phyloP scores from a whole-genome alignment of 2,329 filamentous ascomycete genomes.

The Penicillium nordicum region DNA sequence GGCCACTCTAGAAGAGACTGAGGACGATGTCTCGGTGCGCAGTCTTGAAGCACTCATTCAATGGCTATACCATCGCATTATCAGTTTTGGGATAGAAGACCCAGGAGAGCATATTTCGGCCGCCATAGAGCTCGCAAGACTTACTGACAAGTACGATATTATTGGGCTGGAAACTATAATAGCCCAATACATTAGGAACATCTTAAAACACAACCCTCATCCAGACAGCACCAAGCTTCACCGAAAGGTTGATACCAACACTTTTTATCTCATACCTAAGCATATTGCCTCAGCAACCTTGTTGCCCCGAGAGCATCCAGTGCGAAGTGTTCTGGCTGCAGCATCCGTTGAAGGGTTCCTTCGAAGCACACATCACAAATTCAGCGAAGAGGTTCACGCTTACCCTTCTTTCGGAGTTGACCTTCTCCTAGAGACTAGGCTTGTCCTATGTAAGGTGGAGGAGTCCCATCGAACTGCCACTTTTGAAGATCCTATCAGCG shows the following conservation, averaged over 20 bases:
- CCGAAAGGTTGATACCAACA: not conserved
- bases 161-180: not conserved
- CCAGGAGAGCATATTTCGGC: constrained; percentile 11
- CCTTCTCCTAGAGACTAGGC: constrained; percentile 5
- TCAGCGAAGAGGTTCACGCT: not conserved
- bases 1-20: constrained; percentile 11
- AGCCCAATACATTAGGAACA: constrained; percentile 7
- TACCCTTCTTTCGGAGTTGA: constrained; percentile 10
- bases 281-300: constrained; percentile 9
- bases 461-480: not conserved
- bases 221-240: not conserved
- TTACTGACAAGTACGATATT: constrained; percentile 14
- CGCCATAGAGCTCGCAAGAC: constrained; percentile 12
- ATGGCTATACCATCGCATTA: constrained; percentile 12
- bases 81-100: constrained; percentile 6
- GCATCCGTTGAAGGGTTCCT: constrained; percentile 7
- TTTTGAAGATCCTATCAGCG: constrained; percentile 9
- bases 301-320: constrained; percentile 5
- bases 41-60: constrained; percentile 16
- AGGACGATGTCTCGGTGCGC: constrained; percentile 7
- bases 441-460: not conserved
- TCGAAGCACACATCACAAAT: not conserved
- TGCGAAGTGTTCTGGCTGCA: constrained; percentile 5
- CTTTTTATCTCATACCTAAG: not conserved
- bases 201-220: constrained; percentile 4